Evolutionary conservation across 1,284 basidiomycete species (phyloP).

Genomic region (Cutaneotrichosporon cutaneum): DNA sequence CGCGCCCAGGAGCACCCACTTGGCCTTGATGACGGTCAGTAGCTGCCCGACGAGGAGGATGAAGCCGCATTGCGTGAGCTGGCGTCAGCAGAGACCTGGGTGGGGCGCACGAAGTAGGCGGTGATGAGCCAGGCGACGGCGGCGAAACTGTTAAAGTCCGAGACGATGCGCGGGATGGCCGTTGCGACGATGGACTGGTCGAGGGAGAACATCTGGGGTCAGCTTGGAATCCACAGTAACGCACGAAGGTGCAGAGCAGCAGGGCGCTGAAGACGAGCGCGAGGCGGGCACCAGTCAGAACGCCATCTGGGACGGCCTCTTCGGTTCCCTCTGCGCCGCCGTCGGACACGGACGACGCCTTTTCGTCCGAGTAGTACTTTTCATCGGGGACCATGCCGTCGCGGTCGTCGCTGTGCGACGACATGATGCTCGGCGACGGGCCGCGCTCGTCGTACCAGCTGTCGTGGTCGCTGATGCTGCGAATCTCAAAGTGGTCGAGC

Average conservation of each 20-base stretch:
- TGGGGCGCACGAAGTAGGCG: conserved; percentile 54
- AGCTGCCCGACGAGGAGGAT: conserved; percentile 54
- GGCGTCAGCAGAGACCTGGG: conserved; percentile 4
- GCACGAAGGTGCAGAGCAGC: conserved; percentile 46
- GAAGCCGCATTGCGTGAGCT: conserved; percentile 50
- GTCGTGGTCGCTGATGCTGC: background rate
- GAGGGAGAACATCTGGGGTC: conserved; percentile 28
- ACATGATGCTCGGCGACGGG: background rate
- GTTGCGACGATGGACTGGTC: conserved; percentile 52
- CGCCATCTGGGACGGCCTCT: conserved; percentile 18
- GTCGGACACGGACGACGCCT: background rate
- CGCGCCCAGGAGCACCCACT: conserved; percentile 55
- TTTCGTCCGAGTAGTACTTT: conserved; percentile 1
- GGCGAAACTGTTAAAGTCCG: conserved; percentile 54
- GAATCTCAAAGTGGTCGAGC: conserved; percentile 7
- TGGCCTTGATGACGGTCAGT: conserved; percentile 53
- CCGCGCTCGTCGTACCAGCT: conserved; percentile 2
- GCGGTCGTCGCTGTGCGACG: background rate
- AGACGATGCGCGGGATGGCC: conserved; percentile 54
- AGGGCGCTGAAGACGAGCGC: conserved; percentile 40
- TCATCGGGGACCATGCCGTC: no score
- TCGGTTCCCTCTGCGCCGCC: background rate
- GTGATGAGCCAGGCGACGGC: conserved; percentile 55
- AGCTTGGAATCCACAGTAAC: no score
- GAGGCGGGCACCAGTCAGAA: conserved; percentile 33